Conservation (phyloP, 257 asterid genomes). For the Striga asiatica region DNA sequence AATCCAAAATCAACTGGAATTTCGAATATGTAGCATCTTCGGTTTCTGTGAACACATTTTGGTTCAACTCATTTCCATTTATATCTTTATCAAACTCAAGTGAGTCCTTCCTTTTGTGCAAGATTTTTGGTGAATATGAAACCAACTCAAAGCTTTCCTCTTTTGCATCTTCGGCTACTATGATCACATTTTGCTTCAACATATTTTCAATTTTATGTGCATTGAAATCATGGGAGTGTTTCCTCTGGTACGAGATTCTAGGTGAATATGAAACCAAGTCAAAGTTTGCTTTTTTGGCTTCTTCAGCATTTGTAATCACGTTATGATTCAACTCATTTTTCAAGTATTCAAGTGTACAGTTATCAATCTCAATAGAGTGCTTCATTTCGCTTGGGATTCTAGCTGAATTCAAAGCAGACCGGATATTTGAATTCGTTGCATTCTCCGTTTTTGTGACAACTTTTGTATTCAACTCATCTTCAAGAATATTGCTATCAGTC, state of each 20-base stretch:
- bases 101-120: not conserved
- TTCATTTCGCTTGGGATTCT: conserved; percentile 44
- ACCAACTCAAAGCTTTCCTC: conserved; percentile 24
- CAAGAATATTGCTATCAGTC: conserved; percentile 28
- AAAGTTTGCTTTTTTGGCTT: conserved; percentile 27
- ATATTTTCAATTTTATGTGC: conserved; percentile 33
- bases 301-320: not conserved
- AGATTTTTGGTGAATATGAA: conserved; percentile 23
- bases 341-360: conserved; percentile 29
- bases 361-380: conserved; percentile 61
- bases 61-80: not conserved
- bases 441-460: conserved; percentile 31
- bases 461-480: conserved; percentile 30
- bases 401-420: conserved; percentile 29
- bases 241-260: not conserved
- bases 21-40: conserved; percentile 37
- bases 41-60: conserved; percentile 20
- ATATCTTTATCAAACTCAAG: not conserved
- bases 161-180: conserved; percentile 30
- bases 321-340: conserved; percentile 40
- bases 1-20: conserved; percentile 35
- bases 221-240: conserved; percentile 33
- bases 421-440: conserved; percentile 25
- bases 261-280: conserved; percentile 30
- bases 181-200: conserved; percentile 24